Evolutionary conservation across 148 eudicot species (phyloP), one percentile per base, ranked within the genome.

Genomic region (Chenopodium berlandieri): DNA sequence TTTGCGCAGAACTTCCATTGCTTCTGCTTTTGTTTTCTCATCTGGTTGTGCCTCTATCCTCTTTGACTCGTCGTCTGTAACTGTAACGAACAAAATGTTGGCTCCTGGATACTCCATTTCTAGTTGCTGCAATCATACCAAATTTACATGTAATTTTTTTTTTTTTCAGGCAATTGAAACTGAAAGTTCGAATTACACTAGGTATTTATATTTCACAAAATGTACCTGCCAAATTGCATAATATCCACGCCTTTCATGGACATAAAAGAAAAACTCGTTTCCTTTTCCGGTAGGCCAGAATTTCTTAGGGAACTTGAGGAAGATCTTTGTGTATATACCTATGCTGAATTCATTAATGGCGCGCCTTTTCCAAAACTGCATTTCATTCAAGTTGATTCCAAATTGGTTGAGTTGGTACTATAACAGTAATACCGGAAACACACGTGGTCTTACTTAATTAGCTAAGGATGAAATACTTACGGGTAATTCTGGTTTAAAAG

Each of bases 141-240:
- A 58, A 19, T 13, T 1, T 58, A 58, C 19, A 4, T 14, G 4
- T 58, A 19, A 2, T 58, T 17, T 37, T 71, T 66, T 44, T 12
- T 17, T 17, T 17, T 14, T 14, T 19, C 19, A 58, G 14, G 16
- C 16, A 10, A 1, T 52, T 52, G 12, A 50, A 50, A 13, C 16
- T 50, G 12, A 10, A 52, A 52, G 16, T 52, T 10, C 4, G 2
- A 2, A 50, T 50, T 50, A 13, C 14, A 9, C 9, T 50, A 50
- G 11, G 11, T 13, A 9, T 50, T 50, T 2, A 11, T 9, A 50
- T 50, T 9, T 9, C 3, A 13, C 14, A 52, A 10, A 7, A 9
- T 9, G 27, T 73, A 85, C 87, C 87, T 82, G 82, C 88, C 88
- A 86, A 63, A 83, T 73, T 3, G 83, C 78, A 62, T 82, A 86